Base-by-base conservation (phyloP, 495 filamentous ascomycete species). In the Podospora conica region DNA sequence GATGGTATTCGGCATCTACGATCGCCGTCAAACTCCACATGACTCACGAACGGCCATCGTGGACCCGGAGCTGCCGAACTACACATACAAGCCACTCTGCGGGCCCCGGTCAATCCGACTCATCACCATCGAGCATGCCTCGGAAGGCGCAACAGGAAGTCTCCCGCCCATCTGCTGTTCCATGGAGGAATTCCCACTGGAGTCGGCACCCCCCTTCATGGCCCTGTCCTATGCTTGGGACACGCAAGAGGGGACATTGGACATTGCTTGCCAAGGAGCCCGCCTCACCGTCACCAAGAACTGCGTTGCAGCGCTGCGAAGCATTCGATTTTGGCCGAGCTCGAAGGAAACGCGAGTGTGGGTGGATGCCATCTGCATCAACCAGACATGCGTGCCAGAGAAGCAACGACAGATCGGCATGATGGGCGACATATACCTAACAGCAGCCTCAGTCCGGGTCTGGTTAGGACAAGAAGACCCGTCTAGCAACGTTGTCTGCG, bases 321-420 rank as follows among this genome's bases (percentile, higher is more conserved):
- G 15, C 55, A 57, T 57, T 3, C 55, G 22, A 3, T 18, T 9
- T 12, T 12, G 1, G 3, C 24, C n/a, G 15, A 22, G 15, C n/a
- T 25, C 22, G 8, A 21, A 11, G 2, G 21, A 23, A 7, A 57
- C 2, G 55, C 55, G 20, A 2, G 18, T 57, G 55, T 57, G 55
- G 55, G 55, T 57, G 5, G 55, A 57, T 21, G 55, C 55, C 22
- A 57, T 57, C 24, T 57, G 55, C 55, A 57, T 57, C 55, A 57
- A 57, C 55, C 55, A 57, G 55, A 21, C 55, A 57, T 20, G 20
- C 9, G 15, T 21, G n/a, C 22, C 55, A 11, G 55, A 57, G 55
- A 57, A 57, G 22, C 11, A 57, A 3, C 22, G 24, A 9, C 55
- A 57, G 22, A 57, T 57, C 21, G 12, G 55, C 22, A 57, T 57